These are phyloP conservation scores for Guadua angustifolia DNA, from an alignment of 176 grass and related monocot genomes.

Conservation along the genomic window DNA sequence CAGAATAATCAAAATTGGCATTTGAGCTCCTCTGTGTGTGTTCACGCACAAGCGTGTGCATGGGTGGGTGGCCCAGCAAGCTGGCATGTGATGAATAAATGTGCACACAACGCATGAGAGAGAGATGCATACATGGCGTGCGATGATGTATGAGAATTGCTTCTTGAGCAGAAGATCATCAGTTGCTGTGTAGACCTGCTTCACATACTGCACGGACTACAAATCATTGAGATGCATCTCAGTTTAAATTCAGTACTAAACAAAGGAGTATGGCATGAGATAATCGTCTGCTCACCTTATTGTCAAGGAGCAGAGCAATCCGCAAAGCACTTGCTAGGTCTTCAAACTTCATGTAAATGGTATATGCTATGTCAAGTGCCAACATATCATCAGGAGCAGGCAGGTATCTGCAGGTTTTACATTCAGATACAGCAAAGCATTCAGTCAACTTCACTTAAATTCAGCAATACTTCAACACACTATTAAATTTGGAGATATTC, in stretches of 20 bases:
- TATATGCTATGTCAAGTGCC: conserved; percentile 92
- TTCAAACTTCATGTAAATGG: conserved; percentile 89
- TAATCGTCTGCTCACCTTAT: conserved; percentile 53
- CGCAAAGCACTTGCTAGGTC: conserved; percentile 85
- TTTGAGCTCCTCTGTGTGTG: neutral
- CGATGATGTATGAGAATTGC: conserved; percentile 91
- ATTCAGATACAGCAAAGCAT: neutral
- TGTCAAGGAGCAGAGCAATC: conserved; percentile 77
- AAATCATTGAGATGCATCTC: conserved; percentile 28
- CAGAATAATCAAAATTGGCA: neutral
- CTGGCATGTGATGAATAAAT: neutral
- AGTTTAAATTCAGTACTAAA: conserved; percentile 26
- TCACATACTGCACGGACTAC: conserved; percentile 76
- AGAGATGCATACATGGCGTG: conserved; percentile 68
- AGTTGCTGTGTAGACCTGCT: conserved; percentile 82
- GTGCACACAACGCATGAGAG: neutral
- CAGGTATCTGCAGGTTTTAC: conserved; percentile 65
- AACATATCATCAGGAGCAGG: conserved; percentile 80
- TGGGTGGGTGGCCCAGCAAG: neutral
- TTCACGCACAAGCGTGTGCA: neutral
- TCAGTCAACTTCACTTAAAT: conserved; percentile 31
- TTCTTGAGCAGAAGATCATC: conserved; percentile 86
- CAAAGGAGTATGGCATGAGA: conserved; percentile 2
- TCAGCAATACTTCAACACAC: neutral
- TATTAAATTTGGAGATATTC: neutral